Base-by-base conservation (phyloP, 2,329 filamentous ascomycete genomes). In the Ophiostoma piceae region DNA sequence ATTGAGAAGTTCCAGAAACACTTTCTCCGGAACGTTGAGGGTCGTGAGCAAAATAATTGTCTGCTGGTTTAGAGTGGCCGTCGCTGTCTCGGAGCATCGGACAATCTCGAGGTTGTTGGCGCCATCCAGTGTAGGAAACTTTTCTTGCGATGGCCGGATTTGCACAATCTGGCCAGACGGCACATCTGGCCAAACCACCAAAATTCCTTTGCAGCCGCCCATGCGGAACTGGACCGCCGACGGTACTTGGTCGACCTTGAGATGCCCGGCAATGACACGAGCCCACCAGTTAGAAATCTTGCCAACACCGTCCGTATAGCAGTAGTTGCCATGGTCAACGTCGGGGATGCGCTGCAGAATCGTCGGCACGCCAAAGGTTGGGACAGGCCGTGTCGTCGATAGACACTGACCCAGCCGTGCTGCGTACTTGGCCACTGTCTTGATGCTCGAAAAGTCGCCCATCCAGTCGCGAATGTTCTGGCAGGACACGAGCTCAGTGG, bases 331-430 rank as follows among this genome's bases (percentile, higher is more conserved):
- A 1, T 84, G 83, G 71, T 88, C 82, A 26, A 98, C 85, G 73
- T 98, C 95, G 0, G 83, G 78, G 41, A 94, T 91, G 66, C 68
- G 72, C 3, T 82, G 86, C 5, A 82, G 81, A 14, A 85, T 82
- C 1, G 83, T 82, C 0, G 86, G 86, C 7, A 90, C 85, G 0
- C 83, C 84, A 29, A 88, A 86, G 19, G 87, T 84, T 37, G 82
- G 84, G 60, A 96, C 88, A 12, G 90, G 88, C 71, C 91, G 83
- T 0, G 95, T 99, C 0, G 94, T 97, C 0, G 95, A 97, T 77
- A 99, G 97, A 77, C 94, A 97, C 79, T 98, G 95, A 0, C 95
- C 95, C 22, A 98, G 82, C 37, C 95, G 87, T 37, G 95, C 92
- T 66, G 92, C 91, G 77, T 94, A 92, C 76, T 96, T 97, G 39